Evolutionary conservation across 2,329 filamentous ascomycete genomes (phyloP).

Genomic region (Stenocarpella maydis): DNA sequence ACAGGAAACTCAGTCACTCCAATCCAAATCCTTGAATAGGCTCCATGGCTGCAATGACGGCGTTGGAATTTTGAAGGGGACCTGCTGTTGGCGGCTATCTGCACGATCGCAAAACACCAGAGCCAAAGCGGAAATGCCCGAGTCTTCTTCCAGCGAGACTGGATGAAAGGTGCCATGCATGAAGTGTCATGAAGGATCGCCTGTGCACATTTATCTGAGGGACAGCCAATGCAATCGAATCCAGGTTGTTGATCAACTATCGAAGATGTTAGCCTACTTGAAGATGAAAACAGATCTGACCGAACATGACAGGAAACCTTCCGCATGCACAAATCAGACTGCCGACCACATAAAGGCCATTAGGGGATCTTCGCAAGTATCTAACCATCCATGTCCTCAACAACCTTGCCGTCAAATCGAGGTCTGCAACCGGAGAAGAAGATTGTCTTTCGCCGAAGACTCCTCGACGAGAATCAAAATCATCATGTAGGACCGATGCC

Average conservation of each 20-base stretch:
- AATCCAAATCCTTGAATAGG: no score
- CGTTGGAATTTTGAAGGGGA: neutral
- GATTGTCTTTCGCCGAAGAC: neutral
- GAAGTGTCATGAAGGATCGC: neutral
- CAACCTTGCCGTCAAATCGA: conserved; percentile 7
- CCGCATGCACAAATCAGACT: conserved; percentile 25
- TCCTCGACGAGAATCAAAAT: neutral
- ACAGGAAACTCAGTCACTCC: neutral
- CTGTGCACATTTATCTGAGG: neutral
- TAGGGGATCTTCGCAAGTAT: conserved; percentile 4
- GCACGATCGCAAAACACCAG: neutral
- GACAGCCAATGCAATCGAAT: neutral
- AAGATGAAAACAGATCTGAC: conserved; percentile 30
- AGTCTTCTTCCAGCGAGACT: neutral
- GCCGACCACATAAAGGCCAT: neutral
- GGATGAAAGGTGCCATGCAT: neutral
- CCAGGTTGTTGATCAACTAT: conserved; percentile 25
- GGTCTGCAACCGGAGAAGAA: neutral
- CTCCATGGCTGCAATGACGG: neutral
- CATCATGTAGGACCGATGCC: neutral
- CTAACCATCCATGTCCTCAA: conserved; percentile 27
- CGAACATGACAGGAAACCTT: conserved; percentile 25
- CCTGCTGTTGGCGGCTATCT: neutral
- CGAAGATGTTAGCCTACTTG: conserved; percentile 21
- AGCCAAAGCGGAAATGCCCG: neutral